phyloP scores from a whole-genome alignment of 495 filamentous ascomycete species.

The Penicillium coffeae region DNA sequence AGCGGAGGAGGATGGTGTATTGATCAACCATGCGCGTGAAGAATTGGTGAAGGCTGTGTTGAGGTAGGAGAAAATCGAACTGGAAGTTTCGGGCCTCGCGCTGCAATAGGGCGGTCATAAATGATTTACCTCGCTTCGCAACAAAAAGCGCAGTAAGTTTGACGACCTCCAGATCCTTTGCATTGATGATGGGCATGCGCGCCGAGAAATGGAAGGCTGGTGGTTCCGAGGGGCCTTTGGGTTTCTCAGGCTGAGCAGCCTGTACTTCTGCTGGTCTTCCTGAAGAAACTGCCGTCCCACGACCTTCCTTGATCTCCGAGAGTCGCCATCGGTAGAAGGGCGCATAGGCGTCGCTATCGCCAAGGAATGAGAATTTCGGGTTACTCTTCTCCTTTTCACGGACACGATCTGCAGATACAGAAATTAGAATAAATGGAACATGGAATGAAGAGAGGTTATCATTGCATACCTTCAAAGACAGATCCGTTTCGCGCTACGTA shows the following conservation, averaged over 20 bases:
- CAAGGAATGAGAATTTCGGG: slow-evolving; percentile 88
- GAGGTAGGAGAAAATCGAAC: slow-evolving; percentile 94
- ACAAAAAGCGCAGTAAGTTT: slow-evolving; percentile 85
- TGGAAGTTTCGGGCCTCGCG: slow-evolving; percentile 89
- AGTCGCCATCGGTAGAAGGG: slow-evolving; percentile 89
- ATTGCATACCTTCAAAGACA: slow-evolving; percentile 65
- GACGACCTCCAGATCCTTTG: slow-evolving; percentile 91
- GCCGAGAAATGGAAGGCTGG: slow-evolving; percentile 90
- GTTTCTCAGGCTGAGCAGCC: slow-evolving; percentile 57
- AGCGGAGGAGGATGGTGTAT: slow-evolving; percentile 75
- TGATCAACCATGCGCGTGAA: slow-evolving; percentile 91
- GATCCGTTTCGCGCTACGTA: slow-evolving; percentile 80
- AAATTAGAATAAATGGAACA: slow-evolving; percentile 5
- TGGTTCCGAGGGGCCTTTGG: slow-evolving; percentile 81
- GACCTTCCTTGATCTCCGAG: slow-evolving; percentile 74
- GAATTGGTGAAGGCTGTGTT: slow-evolving; percentile 92
- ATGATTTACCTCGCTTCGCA: slow-evolving; percentile 84
- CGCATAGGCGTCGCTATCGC: slow-evolving; percentile 76
- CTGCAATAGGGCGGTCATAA: slow-evolving; percentile 82
- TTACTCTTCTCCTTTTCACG: slow-evolving; percentile 81
- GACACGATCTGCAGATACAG: slow-evolving; percentile 58
- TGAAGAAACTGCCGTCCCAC: slow-evolving; percentile 75
- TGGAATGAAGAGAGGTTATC: too few relatives aligned
- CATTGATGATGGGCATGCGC: slow-evolving; percentile 94
- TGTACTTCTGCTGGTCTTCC: slow-evolving; percentile 65